A percentile compares a stretch with the other conserved stretches of the same genome.
Conservation (phyloP, 306 rosid genomes). For the Mucuna pruriens region DNA sequence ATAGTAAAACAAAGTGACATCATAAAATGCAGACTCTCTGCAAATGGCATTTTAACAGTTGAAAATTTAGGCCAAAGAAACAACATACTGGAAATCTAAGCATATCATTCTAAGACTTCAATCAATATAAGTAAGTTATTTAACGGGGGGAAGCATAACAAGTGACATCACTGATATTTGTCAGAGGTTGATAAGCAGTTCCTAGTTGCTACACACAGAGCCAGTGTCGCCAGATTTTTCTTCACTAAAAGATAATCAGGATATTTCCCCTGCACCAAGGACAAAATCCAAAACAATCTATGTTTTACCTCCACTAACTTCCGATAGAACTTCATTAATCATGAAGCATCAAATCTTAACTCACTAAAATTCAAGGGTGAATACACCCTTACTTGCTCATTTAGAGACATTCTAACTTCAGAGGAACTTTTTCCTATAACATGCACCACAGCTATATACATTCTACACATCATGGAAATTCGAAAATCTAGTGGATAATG, state of each 20-base stretch:
- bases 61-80: background rate
- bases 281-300: constrained; percentile 6
- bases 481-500: background rate
- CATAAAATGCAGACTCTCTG: background rate
- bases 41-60: background rate
- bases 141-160: constrained; percentile 78
- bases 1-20: background rate
- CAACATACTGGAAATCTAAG: background rate
- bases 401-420: background rate
- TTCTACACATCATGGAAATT: background rate
- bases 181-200: constrained; percentile 69
- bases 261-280: constrained; percentile 61
- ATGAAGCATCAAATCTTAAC: background rate
- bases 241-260: constrained; percentile 69
- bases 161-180: constrained; percentile 51
- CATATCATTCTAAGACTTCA: background rate
- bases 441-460: background rate
- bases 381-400: background rate
- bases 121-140: background rate
- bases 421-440: background rate
- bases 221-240: constrained; percentile 58
- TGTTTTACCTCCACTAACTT: background rate
- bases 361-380: background rate
- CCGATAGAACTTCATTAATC: background rate
- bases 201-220: constrained; percentile 80